Conservation (phyloP, 2,329 filamentous ascomycete species). For the Aspergillus bombycis region DNA sequence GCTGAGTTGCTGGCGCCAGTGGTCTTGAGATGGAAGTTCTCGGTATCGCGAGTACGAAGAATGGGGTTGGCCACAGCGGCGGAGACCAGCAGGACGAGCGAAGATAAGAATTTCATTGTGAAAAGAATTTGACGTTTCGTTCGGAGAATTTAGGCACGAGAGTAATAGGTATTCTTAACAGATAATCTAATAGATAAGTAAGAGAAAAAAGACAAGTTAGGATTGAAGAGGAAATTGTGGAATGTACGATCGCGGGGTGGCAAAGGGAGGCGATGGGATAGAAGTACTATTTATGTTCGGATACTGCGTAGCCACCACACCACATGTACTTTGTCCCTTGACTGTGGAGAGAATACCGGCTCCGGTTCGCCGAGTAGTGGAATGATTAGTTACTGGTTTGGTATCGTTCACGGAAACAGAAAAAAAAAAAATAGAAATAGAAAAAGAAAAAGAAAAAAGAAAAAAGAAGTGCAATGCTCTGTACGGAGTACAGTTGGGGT, state of each 20-base stretch:
- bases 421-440: neutral
- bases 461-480: neutral
- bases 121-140: neutral
- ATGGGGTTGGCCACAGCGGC: conserved; percentile 30
- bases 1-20: conserved; percentile 25
- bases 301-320: conserved; percentile 2
- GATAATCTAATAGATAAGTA: conserved; percentile 4
- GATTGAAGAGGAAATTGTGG: conserved; percentile 1
- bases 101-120: conserved; percentile 34
- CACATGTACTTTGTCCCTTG: neutral
- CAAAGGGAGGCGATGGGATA: conserved; percentile 2
- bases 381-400: neutral
- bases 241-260: conserved; percentile 12
- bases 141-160: neutral
- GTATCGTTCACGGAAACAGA: neutral
- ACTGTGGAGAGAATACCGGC: neutral
- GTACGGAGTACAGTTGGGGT: too few relatives aligned
- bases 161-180: neutral
- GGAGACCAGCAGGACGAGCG: conserved; percentile 33
- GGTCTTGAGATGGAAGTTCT: conserved; percentile 41
- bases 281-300: conserved; percentile 11
- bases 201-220: neutral
- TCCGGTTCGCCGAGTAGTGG: neutral
- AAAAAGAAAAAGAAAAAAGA: neutral
- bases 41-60: conserved; percentile 22